Evolutionary conservation across 2,329 filamentous ascomycete species (phyloP), one percentile per base, ranked within the genome.

Genomic region (Arthroderma sp.): DNA sequence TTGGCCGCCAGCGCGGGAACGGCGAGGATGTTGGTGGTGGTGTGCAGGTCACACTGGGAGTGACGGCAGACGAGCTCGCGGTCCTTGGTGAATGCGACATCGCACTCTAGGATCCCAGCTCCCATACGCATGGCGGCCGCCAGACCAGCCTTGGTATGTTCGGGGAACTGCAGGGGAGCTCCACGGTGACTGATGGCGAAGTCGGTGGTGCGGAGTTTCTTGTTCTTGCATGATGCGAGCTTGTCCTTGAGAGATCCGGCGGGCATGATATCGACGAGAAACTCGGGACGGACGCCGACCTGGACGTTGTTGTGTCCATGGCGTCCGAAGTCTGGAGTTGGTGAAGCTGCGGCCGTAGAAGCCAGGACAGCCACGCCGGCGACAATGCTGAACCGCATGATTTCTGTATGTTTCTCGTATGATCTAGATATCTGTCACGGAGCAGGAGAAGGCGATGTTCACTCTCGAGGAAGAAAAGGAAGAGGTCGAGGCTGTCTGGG

Each of bases 21-120:
- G 52, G 75, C 68, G 61, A 86, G 76, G 66, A 87, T 84, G 71
- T 87, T 80, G 66, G 83, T 86, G 7, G 83, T 86, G 21, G 80
- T 83, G 72, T 86, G 83, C 41, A 86, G 71, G 64, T 86, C 83
- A 70, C 83, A 86, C 62, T 84, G 79, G 51, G 78, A 79, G 71
- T 86, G 83, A 52, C 83, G 79, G 71, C 83, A 86, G 47, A 86
- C 83, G n/a, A 86, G 79, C 66, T 82, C 71, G 31, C 76, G 76
- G 68, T 86, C 83, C 61, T 74, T 77, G 59, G 83, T 86, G 71
- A 86, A 86, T 37, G 80, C 76, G 15, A 85, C 82, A 66, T 86
- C 83, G 68, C 83, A 86, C 70, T 86, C 83, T 55, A 84, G 76
- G 44, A 85, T 75, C 43, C 83, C 83, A 4, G 82, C 80, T 31